Evolutionary conservation across 2,329 filamentous ascomycete genomes (phyloP), one percentile per base, ranked within the genome.

Genomic region (Exophiala sideris): DNA sequence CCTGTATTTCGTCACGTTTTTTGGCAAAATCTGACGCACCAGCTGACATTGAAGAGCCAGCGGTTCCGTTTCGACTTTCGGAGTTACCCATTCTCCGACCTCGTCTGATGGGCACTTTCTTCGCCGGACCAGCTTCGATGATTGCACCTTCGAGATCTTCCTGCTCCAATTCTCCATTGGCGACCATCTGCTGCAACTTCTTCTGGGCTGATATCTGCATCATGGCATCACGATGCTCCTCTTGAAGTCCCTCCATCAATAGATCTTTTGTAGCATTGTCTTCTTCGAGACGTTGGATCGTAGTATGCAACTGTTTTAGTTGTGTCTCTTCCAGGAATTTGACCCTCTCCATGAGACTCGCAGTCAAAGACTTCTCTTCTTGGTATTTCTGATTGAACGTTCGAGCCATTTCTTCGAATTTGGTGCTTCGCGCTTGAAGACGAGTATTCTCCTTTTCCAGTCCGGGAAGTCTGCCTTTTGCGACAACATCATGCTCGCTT

Each of bases 311-410:
- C 38, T 76, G 76, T 21, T 76, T 76, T 1, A 85, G 70, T 67
- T 86, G 79, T 55, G 76, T 56, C 18, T 54, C 76, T 39, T 80
- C 76, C 14, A 89, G 70, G 61, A 88, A 85, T 59, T 85, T 82
- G 60, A 97, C 65, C n/a, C 89, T 79, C 68, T 86, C 79, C 80
- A 96, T 81, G 57, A 99, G 75, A 2, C 87, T 88, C 61, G 90
- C 85, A 49, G 85, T 88, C 48, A 97, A 84, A 12, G 84, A 81
- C 71, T 95, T 94, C 72, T 97, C 92, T 69, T 96, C 92, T 55
- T 88, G 85, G 53, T 89, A 83, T 60, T 88, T 83, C 66, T 86
- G 86, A 50, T 87, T 81, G 58, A 97, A 75, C 40, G 79, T 86
- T 14, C 90, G 80, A 0, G 91, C 89, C 64, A 96, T 79, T 38